phyloP scores from a whole-genome alignment of 495 filamentous ascomycete genomes.

The Margaritispora aquatica region DNA sequence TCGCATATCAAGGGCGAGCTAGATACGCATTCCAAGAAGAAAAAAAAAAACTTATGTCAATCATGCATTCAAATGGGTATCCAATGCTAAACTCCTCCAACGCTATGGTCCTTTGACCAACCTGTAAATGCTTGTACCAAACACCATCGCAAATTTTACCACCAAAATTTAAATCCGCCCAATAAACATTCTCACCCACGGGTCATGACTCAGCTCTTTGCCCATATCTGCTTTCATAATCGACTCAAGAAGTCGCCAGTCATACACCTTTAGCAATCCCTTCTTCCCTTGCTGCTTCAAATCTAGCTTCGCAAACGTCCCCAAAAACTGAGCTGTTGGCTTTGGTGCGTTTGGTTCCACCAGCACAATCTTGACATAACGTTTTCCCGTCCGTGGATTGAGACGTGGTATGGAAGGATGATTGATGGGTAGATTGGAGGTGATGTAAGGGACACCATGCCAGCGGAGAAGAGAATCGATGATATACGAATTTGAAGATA shows the following conservation, averaged over 20 bases:
- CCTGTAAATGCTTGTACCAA: no score
- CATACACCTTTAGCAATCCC: slow-evolving; percentile 38
- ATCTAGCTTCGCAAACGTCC: slow-evolving; percentile 26
- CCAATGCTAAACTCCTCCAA: no score
- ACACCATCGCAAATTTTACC: no score
- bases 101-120: no score
- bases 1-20: no score
- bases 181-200: slow-evolving; percentile 11
- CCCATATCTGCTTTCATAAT: slow-evolving; percentile 32
- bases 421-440: slow-evolving; percentile 9
- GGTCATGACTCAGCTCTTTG: slow-evolving; percentile 11
- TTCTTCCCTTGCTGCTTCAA: slow-evolving; percentile 31
- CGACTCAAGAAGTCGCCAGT: slow-evolving; percentile 43
- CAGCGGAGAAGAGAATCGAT: slow-evolving; percentile 35
- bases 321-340: slow-evolving; percentile 34
- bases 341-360: slow-evolving; percentile 35
- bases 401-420: slow-evolving; percentile 2
- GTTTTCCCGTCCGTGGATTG: slow-evolving; percentile 8
- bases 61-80: no score
- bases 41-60: no score
- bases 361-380: slow-evolving; percentile 34
- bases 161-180: neutral
- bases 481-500: slow-evolving; percentile 33
- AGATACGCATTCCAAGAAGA: no score
- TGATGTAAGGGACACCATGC: slow-evolving; percentile 32